Percentiles rank a stretch among this genome's conserved stretches.
Conservation (phyloP, 352 stramenopile species). For the Thalassiosira mediterranea region DNA sequence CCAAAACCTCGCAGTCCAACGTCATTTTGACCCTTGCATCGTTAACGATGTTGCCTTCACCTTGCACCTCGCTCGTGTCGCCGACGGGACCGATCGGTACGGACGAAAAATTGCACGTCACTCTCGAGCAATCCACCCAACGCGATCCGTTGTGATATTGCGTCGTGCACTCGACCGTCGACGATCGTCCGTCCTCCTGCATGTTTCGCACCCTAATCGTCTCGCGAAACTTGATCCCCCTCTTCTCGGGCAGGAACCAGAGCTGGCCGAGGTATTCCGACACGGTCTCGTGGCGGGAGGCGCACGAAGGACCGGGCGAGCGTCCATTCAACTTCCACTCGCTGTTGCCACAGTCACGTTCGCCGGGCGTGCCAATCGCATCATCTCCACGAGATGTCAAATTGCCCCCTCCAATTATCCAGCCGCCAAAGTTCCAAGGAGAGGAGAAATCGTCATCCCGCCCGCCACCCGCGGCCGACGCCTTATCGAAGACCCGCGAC, state of each 20-base stretch:
- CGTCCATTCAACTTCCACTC: too few species aligned
- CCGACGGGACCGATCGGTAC: neutral
- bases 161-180: constrained; percentile 40
- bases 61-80: neutral
- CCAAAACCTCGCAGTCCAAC: constrained; percentile 39
- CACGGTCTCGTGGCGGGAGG: constrained; percentile 31
- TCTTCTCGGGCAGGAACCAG: constrained; percentile 35
- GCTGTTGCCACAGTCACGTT: neutral
- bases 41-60: neutral
- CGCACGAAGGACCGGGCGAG: too few species aligned
- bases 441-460: neutral
- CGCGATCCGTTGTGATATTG: constrained; percentile 37
- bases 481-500: neutral
- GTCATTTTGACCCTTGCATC: constrained; percentile 33
- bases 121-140: constrained; percentile 38
- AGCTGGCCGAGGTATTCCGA: constrained; percentile 37
- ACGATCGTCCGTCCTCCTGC: constrained; percentile 19
- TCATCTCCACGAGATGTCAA: constrained; percentile 1
- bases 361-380: neutral
- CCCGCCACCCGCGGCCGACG: too few species aligned
- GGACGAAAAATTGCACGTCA: constrained; percentile 38
- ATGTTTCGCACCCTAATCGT: constrained; percentile 31
- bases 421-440: constrained; percentile 9
- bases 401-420: neutral
- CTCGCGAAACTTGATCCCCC: constrained; percentile 33